Evolutionary conservation across 1,284 basidiomycete genomes (phyloP), one percentile per base, ranked within the genome.

Genomic region (Heterobasidion occidentale): DNA sequence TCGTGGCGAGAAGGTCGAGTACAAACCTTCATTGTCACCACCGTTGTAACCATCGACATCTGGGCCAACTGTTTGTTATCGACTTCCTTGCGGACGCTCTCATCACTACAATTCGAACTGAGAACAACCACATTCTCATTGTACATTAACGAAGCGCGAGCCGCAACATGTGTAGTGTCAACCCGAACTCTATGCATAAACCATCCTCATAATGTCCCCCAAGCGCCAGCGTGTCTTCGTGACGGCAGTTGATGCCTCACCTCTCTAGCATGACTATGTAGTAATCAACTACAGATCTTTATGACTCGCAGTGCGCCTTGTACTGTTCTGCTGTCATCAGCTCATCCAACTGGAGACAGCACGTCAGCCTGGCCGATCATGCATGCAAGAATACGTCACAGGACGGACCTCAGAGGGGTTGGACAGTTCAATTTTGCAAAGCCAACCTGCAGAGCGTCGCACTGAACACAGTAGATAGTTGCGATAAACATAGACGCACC

Each of bases 391-490:
- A n/a, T 15, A n/a, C n/a, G 15, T 36, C 7, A 35, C 34, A 51
- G 35, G 50, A 54, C 75, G 49, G 70, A 90, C 85, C 83, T 92
- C 90, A 7, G 78, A 70, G 6, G 90, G 86, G 59, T 92, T 74
- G 36, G 87, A 80, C 54, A 98, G 73, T 72, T 90, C 85, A 69
- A 99, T 88, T 77, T 93, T 95, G 84, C 91, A 94, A 53, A 98
- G 82, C 95, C 95, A 98, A 56, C 95, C 95, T 96, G 66, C 33
- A 42, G 36, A 15, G 7, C 35, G 20, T 17, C 58, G 33, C 52
- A 47, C 14, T n/a, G 38, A 53, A 5, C 44, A 17, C 19, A 34
- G 36, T n/a, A 52, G 9, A 15, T 45, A 12, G 20, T 38, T 17
- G 33, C 33, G 49, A 34, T 53, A 34, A 27, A 51, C 20, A 7